Base-by-base conservation (phyloP, 805 yeast species). In the Pichia nanzhaoensis region DNA sequence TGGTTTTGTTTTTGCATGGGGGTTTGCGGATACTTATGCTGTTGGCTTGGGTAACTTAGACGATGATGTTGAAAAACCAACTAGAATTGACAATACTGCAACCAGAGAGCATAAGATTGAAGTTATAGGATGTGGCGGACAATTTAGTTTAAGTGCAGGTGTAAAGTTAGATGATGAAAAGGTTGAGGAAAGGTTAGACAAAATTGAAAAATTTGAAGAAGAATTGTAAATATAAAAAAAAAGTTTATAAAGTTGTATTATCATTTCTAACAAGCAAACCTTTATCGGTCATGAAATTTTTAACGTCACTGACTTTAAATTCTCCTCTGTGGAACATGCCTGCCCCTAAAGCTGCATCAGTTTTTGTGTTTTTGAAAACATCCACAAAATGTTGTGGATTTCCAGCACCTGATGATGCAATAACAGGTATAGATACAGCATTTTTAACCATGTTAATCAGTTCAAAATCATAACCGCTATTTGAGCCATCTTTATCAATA, bases 371-470 rank as follows among this genome's bases (percentile, higher is more conserved):
- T 38, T 70, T 72, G 59, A 93, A 93, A 2, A 87, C 99, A 52
- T 93, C 88, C 51, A 78, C 79, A 61, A 93, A 93, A 66, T 93
- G 98, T 41, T 71, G 75, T 1, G 99, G 99, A 19, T 69, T 77
- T 42, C 99, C 99, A 5, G 99, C 99, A 45, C 99, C 99, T 50
- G 95, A 83, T 6, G 97, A 89, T 0, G 99, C 98, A 63, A 93
- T 93, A 2, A 93, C 97, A 0, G 99, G 99, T 39, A 95, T 84
- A 1, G 70, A 68, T 5, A 88, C 95, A 0, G 84, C 80, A 2
- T 69, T 55, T 56, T 93, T 93, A 47, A 88, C 80, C 55, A 84
- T 91, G 19, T 76, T 68, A 37, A 93, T 78, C 41, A 93, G 71
- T 61, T 93, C 98, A 46, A 88, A 70, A 57, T 93, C 97, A 58